phyloP scores from a whole-genome alignment of 225 moss, liverwort and hornwort genomes.

The Marchantia polymorpha region DNA sequence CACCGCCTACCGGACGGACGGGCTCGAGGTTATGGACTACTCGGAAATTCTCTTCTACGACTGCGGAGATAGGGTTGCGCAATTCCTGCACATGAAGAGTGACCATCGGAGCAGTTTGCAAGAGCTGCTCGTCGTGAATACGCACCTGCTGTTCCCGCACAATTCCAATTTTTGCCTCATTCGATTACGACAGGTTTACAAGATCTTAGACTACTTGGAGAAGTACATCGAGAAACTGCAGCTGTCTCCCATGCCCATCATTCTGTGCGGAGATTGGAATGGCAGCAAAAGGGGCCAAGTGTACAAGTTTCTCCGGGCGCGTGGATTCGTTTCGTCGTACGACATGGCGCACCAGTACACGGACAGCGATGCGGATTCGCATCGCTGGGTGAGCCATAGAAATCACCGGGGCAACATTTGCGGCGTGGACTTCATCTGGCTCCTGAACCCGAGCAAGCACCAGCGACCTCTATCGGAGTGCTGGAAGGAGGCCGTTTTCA shows the following conservation, averaged over 20 bases:
- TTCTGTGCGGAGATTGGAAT: conserved; percentile 23
- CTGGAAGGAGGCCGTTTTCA: conserved; percentile 25
- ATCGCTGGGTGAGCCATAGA: conserved; percentile 25
- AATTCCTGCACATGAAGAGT: conserved; percentile 16
- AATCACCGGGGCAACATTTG: conserved; percentile 23
- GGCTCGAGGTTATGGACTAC: conserved; percentile 17
- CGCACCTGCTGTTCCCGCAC: conserved; percentile 19
- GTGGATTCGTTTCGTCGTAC: conserved; percentile 17
- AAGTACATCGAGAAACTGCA: conserved; percentile 12
- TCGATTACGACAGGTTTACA: conserved; percentile 22
- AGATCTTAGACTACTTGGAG: conserved; percentile 20
- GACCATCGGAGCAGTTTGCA: conserved; percentile 9
- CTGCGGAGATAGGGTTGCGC: conserved; percentile 26
- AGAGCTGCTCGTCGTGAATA: conserved; percentile 16
- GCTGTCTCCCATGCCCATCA: conserved; percentile 22
- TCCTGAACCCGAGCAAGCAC: conserved; percentile 14
- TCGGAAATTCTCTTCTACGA: conserved; percentile 22
- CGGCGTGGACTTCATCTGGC: conserved; percentile 22
- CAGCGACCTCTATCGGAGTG: conserved; percentile 15
- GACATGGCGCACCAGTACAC: conserved; percentile 20
- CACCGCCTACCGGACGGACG: conserved; percentile 17
- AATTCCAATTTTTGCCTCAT: conserved; percentile 26
- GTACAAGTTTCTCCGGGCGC: conserved; percentile 19
- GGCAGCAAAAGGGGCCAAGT: conserved; percentile 24
- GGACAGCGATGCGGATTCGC: conserved; percentile 17